Conservation (phyloP, 331 rosid species). For the Dryas integrifolia region DNA sequence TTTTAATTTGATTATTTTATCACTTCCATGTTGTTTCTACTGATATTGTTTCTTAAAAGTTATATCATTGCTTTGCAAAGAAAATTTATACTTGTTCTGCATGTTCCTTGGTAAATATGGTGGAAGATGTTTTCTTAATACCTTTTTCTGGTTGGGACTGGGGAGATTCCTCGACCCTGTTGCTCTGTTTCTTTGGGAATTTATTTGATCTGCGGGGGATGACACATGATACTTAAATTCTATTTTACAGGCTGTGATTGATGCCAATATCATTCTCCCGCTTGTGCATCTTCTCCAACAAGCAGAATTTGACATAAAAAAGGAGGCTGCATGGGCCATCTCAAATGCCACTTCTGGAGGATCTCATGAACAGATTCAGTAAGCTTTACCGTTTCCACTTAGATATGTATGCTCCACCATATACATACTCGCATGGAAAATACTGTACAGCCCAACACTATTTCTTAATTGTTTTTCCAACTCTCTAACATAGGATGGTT, state of each 20-base stretch:
- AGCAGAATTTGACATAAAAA: slow-evolving; percentile 70
- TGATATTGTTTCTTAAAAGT: slow-evolving; percentile 2
- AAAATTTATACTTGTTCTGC: not conserved
- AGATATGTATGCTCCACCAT: not conserved
- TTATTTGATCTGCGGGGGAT: not conserved
- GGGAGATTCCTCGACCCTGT: slow-evolving; percentile 4
- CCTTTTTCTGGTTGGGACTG: not conserved
- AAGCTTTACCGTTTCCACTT: slow-evolving; percentile 23
- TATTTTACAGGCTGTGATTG: slow-evolving; percentile 58
- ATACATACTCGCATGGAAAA: not conserved
- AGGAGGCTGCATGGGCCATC: slow-evolving; percentile 79
- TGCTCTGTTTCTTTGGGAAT: not conserved
- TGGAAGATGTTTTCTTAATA: not conserved
- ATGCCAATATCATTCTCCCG: slow-evolving; percentile 51
- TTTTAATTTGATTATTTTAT: not conserved
- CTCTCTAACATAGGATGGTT: not conserved
- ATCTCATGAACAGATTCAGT: slow-evolving; percentile 66
- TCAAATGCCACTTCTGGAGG: slow-evolving; percentile 79
- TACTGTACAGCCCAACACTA: not conserved
- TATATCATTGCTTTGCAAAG: not conserved
- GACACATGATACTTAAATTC: slow-evolving; percentile 8
- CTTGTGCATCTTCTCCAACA: slow-evolving; percentile 63
- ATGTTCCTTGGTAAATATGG: not conserved
- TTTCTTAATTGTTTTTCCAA: not conserved
- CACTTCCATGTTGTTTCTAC: not conserved